Evolutionary conservation across 2,329 filamentous ascomycete genomes (phyloP), one percentile per base, ranked within the genome.

Genomic region (Byssothecium circinans): DNA sequence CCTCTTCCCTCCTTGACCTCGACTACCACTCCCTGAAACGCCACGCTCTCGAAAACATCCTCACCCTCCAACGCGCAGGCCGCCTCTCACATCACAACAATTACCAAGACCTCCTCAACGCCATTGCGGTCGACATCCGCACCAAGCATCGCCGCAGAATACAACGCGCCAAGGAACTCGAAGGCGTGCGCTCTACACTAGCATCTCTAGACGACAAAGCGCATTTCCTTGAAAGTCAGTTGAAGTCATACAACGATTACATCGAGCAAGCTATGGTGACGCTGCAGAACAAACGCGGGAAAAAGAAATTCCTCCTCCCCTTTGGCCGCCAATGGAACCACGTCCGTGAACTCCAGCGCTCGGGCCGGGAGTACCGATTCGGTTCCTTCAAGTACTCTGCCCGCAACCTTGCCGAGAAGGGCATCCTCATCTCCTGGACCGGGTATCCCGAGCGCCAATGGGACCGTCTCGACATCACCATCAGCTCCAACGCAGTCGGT

Each of bases 291-390:
- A 95, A 96, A 73, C 96, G 96, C 74, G 91, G 87, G 53, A 95
- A 95, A 76, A 95, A 95, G 72, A 84, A 88, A 43, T 96, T 96
- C 79, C 81, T 96, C 46, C 82, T 99, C 70, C 94, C 94, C 12
- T 99, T 99, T 71, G 96, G 92, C 19, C 95, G 95, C 67, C 94
- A 99, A 72, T 99, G 96, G 83, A 95, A 96, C 72, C 94, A 99
- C 74, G 91, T 97, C 75, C 87, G 91, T 57, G 94, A 99, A 74
- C 85, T 99, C 25, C 90, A 96, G 67, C 87, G 90, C 49, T 87
- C 88, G 7, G 94, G 94, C 22, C 89, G 92, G 41, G 89, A 95
- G 43, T 95, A 95, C 71, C 96, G 96, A 70, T 99, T 99, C 68
- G 94, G 95, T 54, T 95, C 89, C 30, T 99, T 88, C 84, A 97